Base-by-base conservation (phyloP, 192 early-diverging fungal genomes). In the Coemansia aciculifera region DNA sequence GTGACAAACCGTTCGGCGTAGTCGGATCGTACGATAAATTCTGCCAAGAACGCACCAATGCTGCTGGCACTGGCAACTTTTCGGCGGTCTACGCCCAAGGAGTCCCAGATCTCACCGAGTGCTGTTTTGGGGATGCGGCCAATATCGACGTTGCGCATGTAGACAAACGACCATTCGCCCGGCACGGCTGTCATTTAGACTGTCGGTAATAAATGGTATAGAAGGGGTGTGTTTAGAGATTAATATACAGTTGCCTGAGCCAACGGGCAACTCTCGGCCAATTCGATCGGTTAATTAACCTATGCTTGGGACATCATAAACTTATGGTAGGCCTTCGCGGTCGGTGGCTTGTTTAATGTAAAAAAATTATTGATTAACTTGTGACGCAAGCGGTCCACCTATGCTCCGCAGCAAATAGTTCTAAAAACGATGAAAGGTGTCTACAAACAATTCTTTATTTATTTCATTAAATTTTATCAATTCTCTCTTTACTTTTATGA, bases 121-220 rank as follows among this genome's bases (percentile, higher is more conserved):
- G 43, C 39, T 10, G 17, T 0, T 10, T 32, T 23, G 10, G 71
- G 27, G 43, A 82, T 48, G 9, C 79, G 79, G 1, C 64, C 57
- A 39, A 77, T 71, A 59, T 82, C 79, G 38, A 82, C 59, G 68
- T 82, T 82, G 37, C 74, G 79, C 71, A 82, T 73, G 49, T 82
- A 82, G n/a, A 82, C 74, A 42, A 82, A 77, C 40, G 4, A 54
- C 79, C 79, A 82, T 1, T 29, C 37, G 54, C 17, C 54, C 54
- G 12, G 29, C 54, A 31, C 15, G 13, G 19, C 32, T 17, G 32
- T 32, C 52, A 40, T 56, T 17, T 24, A 6, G 2, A 5, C 38
- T 19, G 57, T 36, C 39, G 23, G 32, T 60, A 34, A 15, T 27
- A 51, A 10, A 23, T 7, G 21, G 21, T 10, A 39, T 27, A 13